These are phyloP conservation scores for Flaveria brownii DNA, from an alignment of 129 eudicot genomes.

Conservation along the genomic window DNA sequence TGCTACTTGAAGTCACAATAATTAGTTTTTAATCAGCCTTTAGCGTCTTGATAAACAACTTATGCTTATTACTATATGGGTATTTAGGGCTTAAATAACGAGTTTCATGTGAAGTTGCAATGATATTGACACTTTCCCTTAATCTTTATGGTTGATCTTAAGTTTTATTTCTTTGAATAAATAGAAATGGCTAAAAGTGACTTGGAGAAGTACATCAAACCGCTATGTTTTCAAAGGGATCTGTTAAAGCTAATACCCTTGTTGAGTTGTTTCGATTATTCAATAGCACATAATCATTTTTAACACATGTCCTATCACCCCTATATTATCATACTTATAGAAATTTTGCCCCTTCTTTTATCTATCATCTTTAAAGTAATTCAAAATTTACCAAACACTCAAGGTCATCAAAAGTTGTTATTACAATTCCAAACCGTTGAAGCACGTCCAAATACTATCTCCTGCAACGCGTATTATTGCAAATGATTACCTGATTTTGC, in stretches of 20 bases:
- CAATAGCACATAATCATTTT: not conserved
- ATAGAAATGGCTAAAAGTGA: not conserved
- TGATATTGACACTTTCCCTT: not conserved
- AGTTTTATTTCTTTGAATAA: not conserved
- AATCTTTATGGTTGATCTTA: not conserved
- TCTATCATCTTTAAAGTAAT: not conserved
- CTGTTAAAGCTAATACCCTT: not conserved
- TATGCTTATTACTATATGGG: too few species aligned
- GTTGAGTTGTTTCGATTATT: not conserved
- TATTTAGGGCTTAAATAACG: not conserved
- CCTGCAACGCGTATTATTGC: too few species aligned
- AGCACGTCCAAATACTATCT: too few species aligned
- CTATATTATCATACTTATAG: not conserved
- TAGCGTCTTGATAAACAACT: too few species aligned
- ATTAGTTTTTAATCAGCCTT: not conserved
- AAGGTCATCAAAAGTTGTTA: too few species aligned
- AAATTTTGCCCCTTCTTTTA: not conserved
- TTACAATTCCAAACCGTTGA: not conserved
- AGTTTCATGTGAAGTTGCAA: not conserved
- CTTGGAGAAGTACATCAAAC: not conserved
- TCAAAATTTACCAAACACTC: too few species aligned
- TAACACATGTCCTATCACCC: not conserved
- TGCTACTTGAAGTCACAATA: not conserved
- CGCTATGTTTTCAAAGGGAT: not conserved
- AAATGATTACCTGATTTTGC: not conserved